Evolutionary conservation across 2,329 filamentous ascomycete genomes (phyloP).

Genomic region (Epichloe gansuensis): DNA sequence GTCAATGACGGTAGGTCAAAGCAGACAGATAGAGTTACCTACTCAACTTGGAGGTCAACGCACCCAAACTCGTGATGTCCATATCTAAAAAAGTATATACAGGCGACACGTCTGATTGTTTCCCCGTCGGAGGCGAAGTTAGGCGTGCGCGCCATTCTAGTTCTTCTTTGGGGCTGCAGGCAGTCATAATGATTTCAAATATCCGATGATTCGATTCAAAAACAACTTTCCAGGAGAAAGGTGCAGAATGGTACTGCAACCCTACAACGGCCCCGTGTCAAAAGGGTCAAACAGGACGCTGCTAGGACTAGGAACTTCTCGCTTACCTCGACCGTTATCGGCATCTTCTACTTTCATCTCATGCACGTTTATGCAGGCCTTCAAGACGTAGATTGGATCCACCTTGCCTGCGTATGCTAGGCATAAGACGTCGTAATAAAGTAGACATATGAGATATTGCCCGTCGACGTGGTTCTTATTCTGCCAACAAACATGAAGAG

Average conservation of each 20-base stretch:
- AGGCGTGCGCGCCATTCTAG: slow-evolving; percentile 66
- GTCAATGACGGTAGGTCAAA: background rate
- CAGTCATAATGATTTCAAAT: slow-evolving; percentile 77
- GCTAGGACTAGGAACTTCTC: background rate
- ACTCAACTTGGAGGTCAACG: slow-evolving; percentile 63
- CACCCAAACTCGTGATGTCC: slow-evolving; percentile 60
- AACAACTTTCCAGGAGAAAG: slow-evolving; percentile 82
- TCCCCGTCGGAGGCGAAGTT: slow-evolving; percentile 35
- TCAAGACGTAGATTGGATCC: slow-evolving; percentile 57
- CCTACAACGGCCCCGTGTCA: slow-evolving; percentile 33
- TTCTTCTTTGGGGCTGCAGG: slow-evolving; percentile 71
- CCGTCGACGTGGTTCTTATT: slow-evolving; percentile 54
- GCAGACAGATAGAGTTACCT: slow-evolving; percentile 6
- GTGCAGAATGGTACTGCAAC: slow-evolving; percentile 73
- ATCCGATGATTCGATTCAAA: slow-evolving; percentile 67
- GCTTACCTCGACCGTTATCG: slow-evolving; percentile 60
- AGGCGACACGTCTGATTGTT: slow-evolving; percentile 31
- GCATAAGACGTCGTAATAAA: slow-evolving; percentile 72
- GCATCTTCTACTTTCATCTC: slow-evolving; percentile 55
- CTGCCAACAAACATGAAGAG: slow-evolving; percentile 73
- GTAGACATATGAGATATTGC: slow-evolving; percentile 69
- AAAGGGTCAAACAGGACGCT: background rate
- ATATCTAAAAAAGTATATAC: slow-evolving; percentile 53
- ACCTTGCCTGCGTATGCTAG: slow-evolving; percentile 55
- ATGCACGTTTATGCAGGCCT: slow-evolving; percentile 58